These are phyloP conservation scores for Groenewaldozyma sp. DNA, from an alignment of 1,139 yeast genomes.

Conservation along the genomic window DNA sequence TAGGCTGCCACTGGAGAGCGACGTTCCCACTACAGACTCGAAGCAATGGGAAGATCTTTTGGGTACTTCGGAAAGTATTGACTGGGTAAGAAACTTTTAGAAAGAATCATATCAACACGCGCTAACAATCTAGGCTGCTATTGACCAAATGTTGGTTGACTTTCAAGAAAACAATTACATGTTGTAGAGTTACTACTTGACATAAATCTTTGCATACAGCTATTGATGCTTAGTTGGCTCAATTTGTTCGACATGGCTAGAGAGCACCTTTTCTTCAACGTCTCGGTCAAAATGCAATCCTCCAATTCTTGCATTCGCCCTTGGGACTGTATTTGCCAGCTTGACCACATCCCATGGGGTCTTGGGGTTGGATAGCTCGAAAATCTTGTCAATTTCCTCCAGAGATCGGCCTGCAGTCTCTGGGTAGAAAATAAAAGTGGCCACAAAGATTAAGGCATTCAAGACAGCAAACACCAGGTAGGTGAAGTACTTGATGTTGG, in stretches of 20 bases:
- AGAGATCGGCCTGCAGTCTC: constrained; percentile 34
- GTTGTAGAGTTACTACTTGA: too few species aligned
- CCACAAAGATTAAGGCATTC: constrained; percentile 23
- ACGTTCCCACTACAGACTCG: too few species aligned
- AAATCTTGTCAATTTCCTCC: constrained; percentile 39
- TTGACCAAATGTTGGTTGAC: too few species aligned
- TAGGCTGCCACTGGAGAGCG: too few species aligned
- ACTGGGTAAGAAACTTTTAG: too few species aligned
- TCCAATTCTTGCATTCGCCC: constrained; percentile 1
- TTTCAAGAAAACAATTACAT: too few species aligned
- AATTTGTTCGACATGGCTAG: background rate
- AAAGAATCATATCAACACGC: too few species aligned
- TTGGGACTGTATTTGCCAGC: constrained; percentile 20
- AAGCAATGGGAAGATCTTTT: too few species aligned
- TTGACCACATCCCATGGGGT: constrained; percentile 34
- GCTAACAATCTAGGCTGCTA: too few species aligned
- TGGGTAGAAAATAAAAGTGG: constrained; percentile 31
- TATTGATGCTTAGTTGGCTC: too few species aligned
- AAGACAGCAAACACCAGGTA: constrained; percentile 41
- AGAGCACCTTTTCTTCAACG: background rate
- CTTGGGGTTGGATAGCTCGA: constrained; percentile 24
- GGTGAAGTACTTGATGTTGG: constrained; percentile 47
- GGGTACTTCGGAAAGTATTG: too few species aligned
- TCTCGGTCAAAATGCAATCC: background rate
- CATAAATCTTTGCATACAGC: too few species aligned